These are phyloP conservation scores for Protomyces macrosporus DNA, from an alignment of 1,139 yeast species.

Conservation along the genomic window DNA sequence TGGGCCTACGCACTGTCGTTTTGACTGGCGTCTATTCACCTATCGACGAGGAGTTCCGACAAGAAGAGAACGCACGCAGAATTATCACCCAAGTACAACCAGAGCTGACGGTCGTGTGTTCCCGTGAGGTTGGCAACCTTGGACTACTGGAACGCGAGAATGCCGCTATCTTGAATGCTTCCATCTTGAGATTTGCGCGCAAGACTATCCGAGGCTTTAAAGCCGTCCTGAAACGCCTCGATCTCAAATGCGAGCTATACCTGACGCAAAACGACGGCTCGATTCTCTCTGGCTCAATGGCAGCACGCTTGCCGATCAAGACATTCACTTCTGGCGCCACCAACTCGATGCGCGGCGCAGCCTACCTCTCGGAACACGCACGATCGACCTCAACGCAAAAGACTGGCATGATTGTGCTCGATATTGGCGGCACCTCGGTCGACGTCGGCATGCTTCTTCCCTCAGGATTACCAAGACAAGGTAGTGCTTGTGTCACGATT, in stretches of 20 bases:
- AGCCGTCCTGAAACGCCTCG: slow-evolving; percentile 38
- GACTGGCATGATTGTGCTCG: slow-evolving; percentile 40
- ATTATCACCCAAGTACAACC: slow-evolving; percentile 39
- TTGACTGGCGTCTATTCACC: slow-evolving; percentile 44
- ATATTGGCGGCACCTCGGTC: slow-evolving; percentile 47
- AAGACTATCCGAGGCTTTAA: slow-evolving; percentile 41
- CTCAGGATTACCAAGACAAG: slow-evolving; percentile 44
- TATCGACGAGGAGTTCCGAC: slow-evolving; percentile 35
- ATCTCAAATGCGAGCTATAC: slow-evolving; percentile 42
- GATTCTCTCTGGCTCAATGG: slow-evolving; percentile 41
- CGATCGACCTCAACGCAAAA: slow-evolving; percentile 37
- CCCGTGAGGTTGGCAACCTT: slow-evolving; percentile 43
- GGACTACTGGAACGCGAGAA: slow-evolving; percentile 46
- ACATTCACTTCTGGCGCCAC: slow-evolving; percentile 48
- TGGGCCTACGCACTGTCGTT: slow-evolving; percentile 40
- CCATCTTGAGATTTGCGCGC: slow-evolving; percentile 43
- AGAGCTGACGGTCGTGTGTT: slow-evolving; percentile 40
- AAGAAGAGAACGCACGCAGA: slow-evolving; percentile 40
- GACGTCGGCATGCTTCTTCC: slow-evolving; percentile 44
- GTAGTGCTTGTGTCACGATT: slow-evolving; percentile 41
- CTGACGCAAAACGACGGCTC: slow-evolving; percentile 48
- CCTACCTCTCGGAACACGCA: slow-evolving; percentile 39
- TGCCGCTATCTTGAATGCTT: slow-evolving; percentile 44
- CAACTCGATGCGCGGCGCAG: slow-evolving; percentile 48
- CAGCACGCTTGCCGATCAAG: slow-evolving; percentile 41